Conservation (phyloP, 2,329 filamentous ascomycete genomes). For the Rhexocercosporidium sp. region DNA sequence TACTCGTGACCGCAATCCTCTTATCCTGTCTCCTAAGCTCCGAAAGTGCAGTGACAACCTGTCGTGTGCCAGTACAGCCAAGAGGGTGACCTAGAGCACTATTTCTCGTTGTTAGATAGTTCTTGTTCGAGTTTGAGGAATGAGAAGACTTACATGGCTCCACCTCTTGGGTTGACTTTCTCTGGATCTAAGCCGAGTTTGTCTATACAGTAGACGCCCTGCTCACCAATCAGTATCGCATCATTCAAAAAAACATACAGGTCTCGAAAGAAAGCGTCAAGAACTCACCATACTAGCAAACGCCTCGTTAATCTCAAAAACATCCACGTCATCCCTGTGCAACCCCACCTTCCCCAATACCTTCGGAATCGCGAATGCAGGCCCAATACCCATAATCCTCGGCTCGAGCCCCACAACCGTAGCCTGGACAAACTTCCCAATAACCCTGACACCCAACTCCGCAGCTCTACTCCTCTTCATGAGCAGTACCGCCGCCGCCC, state of each 20-base stretch:
- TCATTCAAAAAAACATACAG: not conserved
- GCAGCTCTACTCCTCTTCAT: conserved; percentile 73
- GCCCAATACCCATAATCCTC: conserved; percentile 92
- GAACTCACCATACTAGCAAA: conserved; percentile 95
- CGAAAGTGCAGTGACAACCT: conserved; percentile 88
- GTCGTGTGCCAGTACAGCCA: conserved; percentile 89
- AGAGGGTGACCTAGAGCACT: conserved; percentile 88
- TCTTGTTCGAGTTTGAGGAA: not conserved
- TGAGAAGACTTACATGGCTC: conserved; percentile 64
- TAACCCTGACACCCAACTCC: conserved; percentile 80
- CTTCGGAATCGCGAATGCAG: conserved; percentile 92
- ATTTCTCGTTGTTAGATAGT: not conserved
- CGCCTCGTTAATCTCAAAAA: conserved; percentile 98
- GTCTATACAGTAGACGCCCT: conserved; percentile 81
- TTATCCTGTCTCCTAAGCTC: conserved; percentile 83
- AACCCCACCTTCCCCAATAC: conserved; percentile 85
- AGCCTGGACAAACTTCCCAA: conserved; percentile 88
- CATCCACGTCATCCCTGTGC: conserved; percentile 84
- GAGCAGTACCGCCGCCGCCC: conserved; percentile 90
- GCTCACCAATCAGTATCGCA: conserved; percentile 52
- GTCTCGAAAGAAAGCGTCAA: not conserved
- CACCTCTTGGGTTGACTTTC: conserved; percentile 97
- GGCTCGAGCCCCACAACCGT: conserved; percentile 87
- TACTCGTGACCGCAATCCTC: conserved; percentile 88
- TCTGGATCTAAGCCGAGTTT: conserved; percentile 79